These are phyloP conservation scores for Hylodesmum podocarpum DNA, from an alignment of 306 rosid genomes.

Conservation along the genomic window DNA sequence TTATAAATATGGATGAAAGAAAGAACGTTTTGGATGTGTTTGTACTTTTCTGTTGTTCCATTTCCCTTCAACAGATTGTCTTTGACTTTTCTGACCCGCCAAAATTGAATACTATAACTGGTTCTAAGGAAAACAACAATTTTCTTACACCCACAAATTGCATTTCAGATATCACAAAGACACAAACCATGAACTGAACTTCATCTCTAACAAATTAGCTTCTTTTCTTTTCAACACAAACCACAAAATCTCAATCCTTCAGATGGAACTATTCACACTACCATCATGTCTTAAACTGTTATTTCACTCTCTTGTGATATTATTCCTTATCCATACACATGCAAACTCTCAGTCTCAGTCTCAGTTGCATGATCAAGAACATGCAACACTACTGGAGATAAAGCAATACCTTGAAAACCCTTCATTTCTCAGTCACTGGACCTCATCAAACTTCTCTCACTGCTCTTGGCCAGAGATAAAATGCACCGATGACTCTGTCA, in stretches of 20 bases:
- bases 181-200: neutral
- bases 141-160: neutral
- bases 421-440: slow-evolving; percentile 50
- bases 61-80: neutral
- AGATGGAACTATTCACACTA: slow-evolving; percentile 32
- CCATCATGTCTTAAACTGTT: neutral
- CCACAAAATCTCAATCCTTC: neutral
- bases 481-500: slow-evolving; percentile 54
- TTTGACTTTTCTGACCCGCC: slow-evolving; percentile 15
- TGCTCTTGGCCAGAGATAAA: slow-evolving; percentile 61
- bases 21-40: neutral
- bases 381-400: slow-evolving; percentile 39
- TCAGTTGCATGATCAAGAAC: slow-evolving; percentile 50
- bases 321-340: slow-evolving; percentile 22
- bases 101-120: neutral
- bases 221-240: neutral
- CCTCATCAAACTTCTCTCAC: slow-evolving; percentile 43
- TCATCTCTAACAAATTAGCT: neutral
- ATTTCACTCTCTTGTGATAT: slow-evolving; percentile 14
- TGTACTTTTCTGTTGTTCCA: neutral
- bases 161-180: neutral
- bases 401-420: slow-evolving; percentile 49
- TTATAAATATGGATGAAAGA: too few species aligned
- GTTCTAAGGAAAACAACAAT: neutral
- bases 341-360: slow-evolving; percentile 51